These are phyloP conservation scores for Odontarrhena argentea DNA, from an alignment of 345 rosid species.

Conservation along the genomic window DNA sequence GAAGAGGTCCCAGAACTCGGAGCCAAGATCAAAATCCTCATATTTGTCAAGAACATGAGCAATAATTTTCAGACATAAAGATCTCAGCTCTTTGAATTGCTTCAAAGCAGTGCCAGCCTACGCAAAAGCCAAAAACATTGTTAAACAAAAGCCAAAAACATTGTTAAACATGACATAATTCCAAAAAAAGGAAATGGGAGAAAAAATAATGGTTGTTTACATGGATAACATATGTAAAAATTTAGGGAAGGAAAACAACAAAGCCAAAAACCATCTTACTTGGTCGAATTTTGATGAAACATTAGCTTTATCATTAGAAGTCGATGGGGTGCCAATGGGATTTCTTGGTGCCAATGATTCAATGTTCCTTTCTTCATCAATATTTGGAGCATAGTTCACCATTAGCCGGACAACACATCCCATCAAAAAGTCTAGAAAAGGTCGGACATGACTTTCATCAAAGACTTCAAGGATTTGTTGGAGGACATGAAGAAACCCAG, in stretches of 20 bases:
- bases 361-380: conserved; percentile 45
- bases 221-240: background rate
- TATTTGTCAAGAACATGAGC: conserved; percentile 72
- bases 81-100: conserved; percentile 80
- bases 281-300: conserved; percentile 36
- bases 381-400: conserved; percentile 52
- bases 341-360: conserved; percentile 42
- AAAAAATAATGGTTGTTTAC: conserved; percentile 4
- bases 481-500: conserved; percentile 84
- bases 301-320: conserved; percentile 40
- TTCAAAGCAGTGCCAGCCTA: conserved; percentile 56
- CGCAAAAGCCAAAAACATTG: conserved; percentile 22
- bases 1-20: conserved; percentile 85
- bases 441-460: conserved; percentile 68
- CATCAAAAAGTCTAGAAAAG: conserved; percentile 79
- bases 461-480: conserved; percentile 73
- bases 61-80: conserved; percentile 75
- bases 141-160: conserved; percentile 6
- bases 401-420: conserved; percentile 81
- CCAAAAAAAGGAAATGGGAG: conserved; percentile 1
- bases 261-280: conserved; percentile 49
- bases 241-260: conserved; percentile 13
- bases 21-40: conserved; percentile 72
- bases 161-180: conserved; percentile 8
- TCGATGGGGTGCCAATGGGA: conserved; percentile 29